A percentile compares a stretch with the other conserved stretches of the same genome.
Conservation (phyloP, 129 eudicot species). For the Lactuca sativa region DNA sequence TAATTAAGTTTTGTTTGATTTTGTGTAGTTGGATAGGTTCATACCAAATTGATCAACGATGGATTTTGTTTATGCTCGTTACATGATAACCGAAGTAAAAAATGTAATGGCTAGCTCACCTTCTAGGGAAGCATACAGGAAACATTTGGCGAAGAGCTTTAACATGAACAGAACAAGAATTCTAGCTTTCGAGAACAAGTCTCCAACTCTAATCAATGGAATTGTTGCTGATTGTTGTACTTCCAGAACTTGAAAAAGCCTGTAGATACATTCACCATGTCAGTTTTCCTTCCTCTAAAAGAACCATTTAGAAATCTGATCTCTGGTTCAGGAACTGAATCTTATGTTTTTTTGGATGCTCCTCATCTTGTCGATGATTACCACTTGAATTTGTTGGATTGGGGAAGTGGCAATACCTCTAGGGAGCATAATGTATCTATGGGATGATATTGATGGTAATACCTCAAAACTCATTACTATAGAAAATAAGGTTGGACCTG, state of each 20-base stretch:
- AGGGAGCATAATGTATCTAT: slow-evolving; percentile 63
- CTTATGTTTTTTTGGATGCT: slow-evolving; percentile 54
- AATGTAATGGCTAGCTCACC: too few relatives aligned
- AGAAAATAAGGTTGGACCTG: slow-evolving; percentile 71
- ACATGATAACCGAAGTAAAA: too few relatives aligned
- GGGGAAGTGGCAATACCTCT: slow-evolving; percentile 91
- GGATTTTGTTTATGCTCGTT: too few relatives aligned
- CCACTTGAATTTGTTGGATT: slow-evolving; percentile 35
- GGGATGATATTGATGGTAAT: slow-evolving; percentile 76
- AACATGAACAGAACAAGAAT: slow-evolving; percentile 51
- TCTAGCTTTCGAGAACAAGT: slow-evolving; percentile 93
- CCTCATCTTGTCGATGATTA: slow-evolving; percentile 69
- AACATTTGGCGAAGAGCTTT: too few relatives aligned
- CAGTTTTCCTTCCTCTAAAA: not conserved
- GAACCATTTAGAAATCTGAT: too few relatives aligned
- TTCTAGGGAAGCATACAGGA: too few relatives aligned
- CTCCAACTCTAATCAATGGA: slow-evolving; percentile 56
- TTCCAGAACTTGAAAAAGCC: slow-evolving; percentile 51
- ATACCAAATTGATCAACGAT: too few relatives aligned
- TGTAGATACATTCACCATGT: slow-evolving; percentile 91
- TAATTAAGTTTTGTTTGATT: too few relatives aligned
- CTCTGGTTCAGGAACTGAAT: too few relatives aligned
- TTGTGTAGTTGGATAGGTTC: too few relatives aligned
- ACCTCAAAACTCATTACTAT: slow-evolving; percentile 73
- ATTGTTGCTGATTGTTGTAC: slow-evolving; percentile 39